Base-by-base conservation (phyloP, 192 early-diverging fungal genomes). In the Ambispora gerdemannii region DNA sequence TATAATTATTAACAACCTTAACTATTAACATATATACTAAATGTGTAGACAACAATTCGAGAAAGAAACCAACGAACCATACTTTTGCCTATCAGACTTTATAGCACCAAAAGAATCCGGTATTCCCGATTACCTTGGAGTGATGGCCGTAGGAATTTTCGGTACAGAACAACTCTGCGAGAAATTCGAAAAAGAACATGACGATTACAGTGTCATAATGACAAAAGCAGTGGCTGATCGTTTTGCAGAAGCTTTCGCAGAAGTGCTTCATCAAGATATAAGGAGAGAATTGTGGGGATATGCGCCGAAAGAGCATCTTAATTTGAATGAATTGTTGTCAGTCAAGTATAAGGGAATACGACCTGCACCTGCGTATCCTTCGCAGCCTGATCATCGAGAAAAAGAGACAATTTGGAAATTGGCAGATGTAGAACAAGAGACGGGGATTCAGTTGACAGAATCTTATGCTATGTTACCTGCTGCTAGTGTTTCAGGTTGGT, bases 311-410 rank as follows among this genome's bases (percentile, higher is more conserved):
- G 95, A 96, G 80, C 80, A 80, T 0, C 81, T 97, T 61, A 77
- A 86, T 28, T 83, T 91, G 33, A 85, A 86, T 62, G 93, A 95
- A 34, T 74, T 96, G 84, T 84, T 97, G 74, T 87, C 89, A 76
- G 89, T 97, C 74, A 93, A 93, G 76, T 97, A 97, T 79, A 89
- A 92, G 74, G 95, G 95, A 60, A 97, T 97, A 70, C 90, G 95
- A 13, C 95, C 95, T 1, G 95, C 95, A 0, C 94, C 94, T 1
- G 95, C 94, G 24, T 97, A 97, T 73, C 95, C 95, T 27, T 93
- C 88, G 25, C 95, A 97, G 76, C 95, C 95, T 15, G 95, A 97
- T 68, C 95, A 97, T 75, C 90, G 92, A 0, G 95, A 97, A 77
- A 97, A 97, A 84, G 71, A 72, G 63, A 92, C 91, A 27, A 95